These are phyloP conservation scores for Mollisiaceae sp. DNA, from an alignment of 2,329 filamentous ascomycete genomes.

Conservation along the genomic window DNA sequence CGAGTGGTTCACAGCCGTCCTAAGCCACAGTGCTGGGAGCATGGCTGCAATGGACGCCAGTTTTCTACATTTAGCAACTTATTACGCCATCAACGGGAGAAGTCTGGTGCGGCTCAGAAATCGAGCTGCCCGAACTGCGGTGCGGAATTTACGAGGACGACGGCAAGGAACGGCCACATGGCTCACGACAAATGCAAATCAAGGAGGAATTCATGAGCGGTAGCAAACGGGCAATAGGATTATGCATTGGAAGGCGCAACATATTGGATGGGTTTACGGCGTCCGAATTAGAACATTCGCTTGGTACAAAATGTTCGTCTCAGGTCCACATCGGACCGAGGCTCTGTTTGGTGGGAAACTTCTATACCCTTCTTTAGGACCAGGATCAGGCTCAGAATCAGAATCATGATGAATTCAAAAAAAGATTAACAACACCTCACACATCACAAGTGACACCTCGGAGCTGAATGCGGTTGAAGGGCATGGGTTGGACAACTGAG, in stretches of 20 bases:
- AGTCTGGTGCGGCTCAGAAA: slow-evolving; percentile 88
- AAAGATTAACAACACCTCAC: slow-evolving; percentile 8
- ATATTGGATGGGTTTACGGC: slow-evolving; percentile 12
- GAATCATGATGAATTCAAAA: slow-evolving; percentile 13
- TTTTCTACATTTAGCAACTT: slow-evolving; percentile 98
- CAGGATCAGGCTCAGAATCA: slow-evolving; percentile 9
- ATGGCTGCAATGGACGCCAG: slow-evolving; percentile 92
- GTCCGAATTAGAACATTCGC: slow-evolving; percentile 29
- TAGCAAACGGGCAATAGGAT: slow-evolving; percentile 1
- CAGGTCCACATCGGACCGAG: slow-evolving; percentile 12
- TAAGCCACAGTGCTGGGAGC: slow-evolving; percentile 97
- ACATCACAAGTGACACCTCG: slow-evolving; percentile 14
- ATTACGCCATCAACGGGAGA: slow-evolving; percentile 89
- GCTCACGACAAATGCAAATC: slow-evolving; percentile 92
- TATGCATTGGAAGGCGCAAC: slow-evolving; percentile 6
- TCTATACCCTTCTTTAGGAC: slow-evolving; percentile 34
- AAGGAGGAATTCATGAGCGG: slow-evolving; percentile 52
- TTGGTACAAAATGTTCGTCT: slow-evolving; percentile 20
- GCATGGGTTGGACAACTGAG: slow-evolving; percentile 9
- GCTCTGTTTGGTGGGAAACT: slow-evolving; percentile 18
- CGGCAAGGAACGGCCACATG: slow-evolving; percentile 85
- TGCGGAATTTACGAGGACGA: slow-evolving; percentile 89
- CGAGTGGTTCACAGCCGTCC: slow-evolving; percentile 77
- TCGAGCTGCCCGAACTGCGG: slow-evolving; percentile 89
- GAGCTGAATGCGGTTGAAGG: slow-evolving; percentile 3